Percentiles rank a stretch among this genome's conserved stretches.
phyloP scores from a whole-genome alignment of 1,284 basidiomycete genomes.

The Hymenochaete sp. region DNA sequence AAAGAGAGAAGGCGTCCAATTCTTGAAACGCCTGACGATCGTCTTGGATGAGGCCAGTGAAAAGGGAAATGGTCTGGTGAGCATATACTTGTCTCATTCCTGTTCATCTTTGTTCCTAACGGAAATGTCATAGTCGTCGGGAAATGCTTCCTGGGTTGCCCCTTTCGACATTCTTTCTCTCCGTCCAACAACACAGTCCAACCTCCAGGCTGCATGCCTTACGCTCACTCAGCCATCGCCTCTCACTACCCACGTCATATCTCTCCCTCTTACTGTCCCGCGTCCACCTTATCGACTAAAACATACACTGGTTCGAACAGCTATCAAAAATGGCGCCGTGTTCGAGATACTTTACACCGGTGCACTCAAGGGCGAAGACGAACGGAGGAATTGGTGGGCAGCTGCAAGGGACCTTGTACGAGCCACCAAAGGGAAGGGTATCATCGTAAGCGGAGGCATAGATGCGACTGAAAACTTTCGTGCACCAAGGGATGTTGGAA shows the following conservation, averaged over 20 bases:
- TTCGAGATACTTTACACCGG: slow-evolving; percentile 78
- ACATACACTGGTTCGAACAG: slow-evolving; percentile 72
- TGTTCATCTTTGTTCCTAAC: slow-evolving; percentile 1
- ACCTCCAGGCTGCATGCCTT: slow-evolving; percentile 73
- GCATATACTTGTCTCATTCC: slow-evolving; percentile 19
- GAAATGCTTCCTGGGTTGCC: slow-evolving; percentile 45
- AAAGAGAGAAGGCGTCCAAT: slow-evolving; percentile 46
- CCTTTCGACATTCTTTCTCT: slow-evolving; percentile 73
- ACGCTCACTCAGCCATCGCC: slow-evolving; percentile 74
- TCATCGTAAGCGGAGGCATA: slow-evolving; percentile 62
- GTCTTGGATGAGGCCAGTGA: slow-evolving; percentile 70
- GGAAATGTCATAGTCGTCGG: slow-evolving; percentile 43
- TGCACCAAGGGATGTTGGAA: slow-evolving; percentile 60
- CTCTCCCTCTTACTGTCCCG: slow-evolving; percentile 70
- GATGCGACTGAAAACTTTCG: slow-evolving; percentile 49
- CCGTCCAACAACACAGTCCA: slow-evolving; percentile 57
- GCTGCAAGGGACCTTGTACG: slow-evolving; percentile 62
- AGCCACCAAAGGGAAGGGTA: slow-evolving; percentile 67
- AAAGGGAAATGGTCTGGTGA: slow-evolving; percentile 70
- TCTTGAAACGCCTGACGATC: slow-evolving; percentile 63
- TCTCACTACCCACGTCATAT: slow-evolving; percentile 74
- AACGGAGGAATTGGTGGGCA: slow-evolving; percentile 78
- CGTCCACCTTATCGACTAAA: slow-evolving; percentile 76
- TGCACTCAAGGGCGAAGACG: slow-evolving; percentile 51
- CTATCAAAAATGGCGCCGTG: slow-evolving; percentile 73